Evolutionary conservation across 331 rosid genomes (phyloP), one percentile per base, ranked within the genome.

Genomic region (Prunus yedoensis): DNA sequence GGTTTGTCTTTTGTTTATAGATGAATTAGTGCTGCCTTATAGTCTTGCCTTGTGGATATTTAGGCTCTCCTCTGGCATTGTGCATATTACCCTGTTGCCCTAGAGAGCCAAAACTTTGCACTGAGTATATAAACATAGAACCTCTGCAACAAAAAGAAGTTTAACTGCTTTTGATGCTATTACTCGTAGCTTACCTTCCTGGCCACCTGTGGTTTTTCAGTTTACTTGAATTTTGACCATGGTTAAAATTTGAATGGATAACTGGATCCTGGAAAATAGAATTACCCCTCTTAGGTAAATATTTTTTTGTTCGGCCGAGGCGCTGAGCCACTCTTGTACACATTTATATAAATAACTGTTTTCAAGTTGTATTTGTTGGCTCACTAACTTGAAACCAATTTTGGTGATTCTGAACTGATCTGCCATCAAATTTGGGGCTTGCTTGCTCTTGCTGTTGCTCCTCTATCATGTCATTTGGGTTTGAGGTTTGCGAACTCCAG

Each of bases 31-130:
- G 66, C n/a, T 41, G 43, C 78, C 28, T 71, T 38, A 45, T 56
- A 14, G 41, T 38, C 47, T 20, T 53, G 21, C 61, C 23, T 21
- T 71, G 52, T 57, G 74, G 56, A 74, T 79, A 49, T 74, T 58
- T 21, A 45, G 76, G 57, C 76, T 49, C 21, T 77, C 80, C 15
- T 77, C 78, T 49, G 74, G 75, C 74, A 68, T 80, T 85, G 88
- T 83, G 80, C 80, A 87, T 77, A 61, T 76, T 25, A 70, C 62
- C 73, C 56, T 17, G 77, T 79, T 38, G 43, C 43, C 72, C 52
- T 47, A 73, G 67, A 63, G 71, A 27, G 80, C 59, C 68, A 70
- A 32, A 72, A 66, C 66, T 71, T 46, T 1, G 73, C 76, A 45
- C 84, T 0, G 23, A 73, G 87, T 78, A 75, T 70, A 88, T 76